phyloP scores from a whole-genome alignment of 495 filamentous ascomycete genomes.

The Hypomontagnella submonticulosa region DNA sequence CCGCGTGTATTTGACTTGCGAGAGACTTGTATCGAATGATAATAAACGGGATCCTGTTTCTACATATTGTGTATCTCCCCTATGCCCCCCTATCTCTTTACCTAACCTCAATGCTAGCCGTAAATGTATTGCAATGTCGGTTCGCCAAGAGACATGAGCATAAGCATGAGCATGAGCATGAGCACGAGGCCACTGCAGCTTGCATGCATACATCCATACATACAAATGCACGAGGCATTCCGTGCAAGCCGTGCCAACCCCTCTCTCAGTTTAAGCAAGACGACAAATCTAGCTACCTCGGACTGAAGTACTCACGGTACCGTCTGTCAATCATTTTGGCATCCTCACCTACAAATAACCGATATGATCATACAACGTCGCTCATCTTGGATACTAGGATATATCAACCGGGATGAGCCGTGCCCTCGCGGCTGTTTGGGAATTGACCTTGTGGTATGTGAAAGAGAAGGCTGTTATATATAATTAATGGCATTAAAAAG shows the following conservation, averaged over 20 bases:
- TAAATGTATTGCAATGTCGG: slow-evolving; percentile 13
- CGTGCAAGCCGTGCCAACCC: slow-evolving; percentile 14
- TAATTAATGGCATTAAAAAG: too few relatives aligned
- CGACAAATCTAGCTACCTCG: slow-evolving; percentile 16
- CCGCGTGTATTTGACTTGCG: slow-evolving; percentile 32
- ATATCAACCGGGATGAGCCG: background rate
- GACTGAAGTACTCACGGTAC: slow-evolving; percentile 7
- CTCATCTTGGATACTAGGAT: slow-evolving; percentile 1
- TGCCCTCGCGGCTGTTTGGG: background rate
- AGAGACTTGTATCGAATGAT: slow-evolving; percentile 17
- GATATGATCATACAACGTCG: slow-evolving; percentile 15
- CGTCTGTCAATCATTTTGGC: slow-evolving; percentile 14
- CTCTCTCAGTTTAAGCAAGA: background rate
- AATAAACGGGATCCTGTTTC: slow-evolving; percentile 8
- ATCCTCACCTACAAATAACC: slow-evolving; percentile 26
- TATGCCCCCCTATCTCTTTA: slow-evolving; percentile 15
- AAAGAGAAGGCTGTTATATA: too few relatives aligned
- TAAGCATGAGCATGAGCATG: slow-evolving; percentile 30
- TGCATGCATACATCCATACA: slow-evolving; percentile 35
- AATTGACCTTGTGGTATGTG: background rate
- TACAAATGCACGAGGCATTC: slow-evolving; percentile 9
- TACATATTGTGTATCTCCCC: background rate
- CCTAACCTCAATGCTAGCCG: slow-evolving; percentile 15
- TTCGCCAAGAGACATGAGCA: slow-evolving; percentile 36
- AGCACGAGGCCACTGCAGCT: slow-evolving; percentile 44